Evolutionary conservation across 1,284 basidiomycete genomes (phyloP), one percentile per base, ranked within the genome.

Genomic region (Moesziomyces antarcticus): DNA sequence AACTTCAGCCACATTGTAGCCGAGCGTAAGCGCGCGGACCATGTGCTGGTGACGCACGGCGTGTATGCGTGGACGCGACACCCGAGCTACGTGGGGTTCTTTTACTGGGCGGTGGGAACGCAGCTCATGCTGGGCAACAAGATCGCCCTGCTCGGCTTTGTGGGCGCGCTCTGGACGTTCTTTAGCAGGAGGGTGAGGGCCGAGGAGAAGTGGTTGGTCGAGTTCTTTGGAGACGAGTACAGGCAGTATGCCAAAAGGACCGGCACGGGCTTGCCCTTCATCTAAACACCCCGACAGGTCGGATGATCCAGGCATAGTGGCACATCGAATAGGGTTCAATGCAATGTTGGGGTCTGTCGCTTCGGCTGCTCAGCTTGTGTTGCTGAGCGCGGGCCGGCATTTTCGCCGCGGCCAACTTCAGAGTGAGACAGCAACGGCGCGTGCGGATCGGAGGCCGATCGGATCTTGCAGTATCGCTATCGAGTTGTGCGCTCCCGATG

Each of bases 51-150:
- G 20, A 83, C 68, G 16, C 55, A 56, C 5, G 82, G 82, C 21
- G 69, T 84, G 1, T 84, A 83, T 42, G 56, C 65, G 40, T 79
- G 56, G 88, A 92, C 91, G 62, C 90, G 97, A 5, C 97, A 99
- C 84, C 97, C 97, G 10, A 97, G 94, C 0, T 99, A 99, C 79
- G 89, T 93, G 0, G 97, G 96, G 3, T 99, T 99, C 87, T 97
- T 92, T 85, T 98, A 96, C 85, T 99, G 96, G 96, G 95, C 94
- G 0, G 79, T 99, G 33, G 93, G 93, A 1, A 97, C 95, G 0
- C 95, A 99, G 82, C 85, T 99, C n/a, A 88, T 94, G 4, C 87
- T 99, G 25, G 93, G 93, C 78, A 99, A 99, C 83, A 89, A 92
- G 0, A 43, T 94, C 24, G 90, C 90, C 14, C 91, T 93, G 79